Conservation (phyloP, 768 basidiomycete genomes). For the Pilatotrama ljubarskyi region DNA sequence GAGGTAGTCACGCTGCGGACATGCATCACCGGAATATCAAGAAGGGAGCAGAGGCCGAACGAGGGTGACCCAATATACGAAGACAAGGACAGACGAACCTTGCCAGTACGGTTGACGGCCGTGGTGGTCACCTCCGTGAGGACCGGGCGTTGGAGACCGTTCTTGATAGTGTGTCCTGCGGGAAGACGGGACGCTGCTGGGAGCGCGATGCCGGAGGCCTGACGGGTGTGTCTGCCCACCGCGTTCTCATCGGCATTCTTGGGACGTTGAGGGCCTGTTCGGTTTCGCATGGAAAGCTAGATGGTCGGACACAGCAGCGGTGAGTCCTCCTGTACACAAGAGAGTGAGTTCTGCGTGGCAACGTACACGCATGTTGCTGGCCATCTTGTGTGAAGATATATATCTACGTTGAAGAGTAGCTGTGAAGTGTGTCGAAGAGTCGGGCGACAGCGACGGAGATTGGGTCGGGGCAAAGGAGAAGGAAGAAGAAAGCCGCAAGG, state of each 20-base stretch:
- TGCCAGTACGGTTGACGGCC: constrained; percentile 63
- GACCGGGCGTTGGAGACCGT: constrained; percentile 60
- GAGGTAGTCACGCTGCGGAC: too few species aligned
- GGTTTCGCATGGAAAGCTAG: constrained; percentile 67
- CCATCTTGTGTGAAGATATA: constrained; percentile 42
- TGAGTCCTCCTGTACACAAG: neutral
- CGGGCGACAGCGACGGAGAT: constrained; percentile 20
- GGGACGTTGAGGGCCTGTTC: constrained; percentile 60
- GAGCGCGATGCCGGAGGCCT: constrained; percentile 50
- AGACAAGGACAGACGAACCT: constrained; percentile 45
- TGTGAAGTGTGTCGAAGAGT: constrained; percentile 24
- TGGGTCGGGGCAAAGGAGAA: constrained; percentile 18
- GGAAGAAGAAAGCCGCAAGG: constrained; percentile 34
- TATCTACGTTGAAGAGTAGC: constrained; percentile 19
- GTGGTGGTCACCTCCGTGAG: constrained; percentile 81
- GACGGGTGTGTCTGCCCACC: constrained; percentile 63
- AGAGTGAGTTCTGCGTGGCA: constrained; percentile 4
- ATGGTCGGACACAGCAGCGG: constrained; percentile 8
- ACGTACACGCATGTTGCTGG: constrained; percentile 63
- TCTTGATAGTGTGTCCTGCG: constrained; percentile 51
- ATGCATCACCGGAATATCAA: neutral
- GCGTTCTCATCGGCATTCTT: constrained; percentile 81
- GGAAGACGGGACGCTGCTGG: constrained; percentile 50
- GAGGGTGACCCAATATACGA: constrained; percentile 7
- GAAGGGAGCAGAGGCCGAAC: neutral